A percentile compares a stretch with the other conserved stretches of the same genome.
phyloP scores from a whole-genome alignment of 83 land plant genomes.

The Picea engelmannii region DNA sequence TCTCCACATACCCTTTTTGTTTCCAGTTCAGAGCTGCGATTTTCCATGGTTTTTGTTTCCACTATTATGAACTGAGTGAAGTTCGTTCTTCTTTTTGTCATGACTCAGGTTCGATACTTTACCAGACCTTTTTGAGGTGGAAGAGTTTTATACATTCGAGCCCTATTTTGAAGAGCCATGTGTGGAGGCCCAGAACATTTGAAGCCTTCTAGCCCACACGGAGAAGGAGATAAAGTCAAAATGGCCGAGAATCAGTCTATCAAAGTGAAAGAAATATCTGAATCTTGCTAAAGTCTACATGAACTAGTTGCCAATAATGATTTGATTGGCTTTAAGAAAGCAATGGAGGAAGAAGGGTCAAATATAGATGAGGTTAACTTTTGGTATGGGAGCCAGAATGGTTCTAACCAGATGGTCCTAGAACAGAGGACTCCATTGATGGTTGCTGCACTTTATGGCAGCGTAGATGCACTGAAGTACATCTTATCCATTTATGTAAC shows the following conservation, averaged over 20 bases:
- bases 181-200: no score
- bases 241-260: not conserved
- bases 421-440: conserved; percentile 66
- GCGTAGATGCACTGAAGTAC: conserved; percentile 44
- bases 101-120: no score
- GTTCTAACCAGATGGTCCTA: conserved; percentile 48
- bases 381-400: no score
- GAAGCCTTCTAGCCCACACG: no score
- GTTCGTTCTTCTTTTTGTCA: no score
- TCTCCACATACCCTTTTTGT: not conserved
- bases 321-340: conserved; percentile 40
- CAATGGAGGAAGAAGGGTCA: conserved; percentile 27
- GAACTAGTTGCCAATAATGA: conserved; percentile 77
- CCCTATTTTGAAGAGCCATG: no score
- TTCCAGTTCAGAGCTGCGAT: no score
- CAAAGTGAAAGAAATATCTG: conserved; percentile 32
- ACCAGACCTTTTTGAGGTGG: no score
- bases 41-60: no score
- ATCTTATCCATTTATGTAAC: conserved; percentile 34
- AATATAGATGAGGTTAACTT: no score
- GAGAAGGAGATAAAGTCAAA: conserved; percentile 3
- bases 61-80: no score
- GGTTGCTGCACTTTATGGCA: conserved; percentile 20
- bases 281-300: conserved; percentile 44
- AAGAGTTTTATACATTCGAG: no score